A percentile compares a stretch with the other conserved stretches of the same genome.
phyloP scores from a whole-genome alignment of 352 stramenopile species.

The Thalassiosira exigua region DNA sequence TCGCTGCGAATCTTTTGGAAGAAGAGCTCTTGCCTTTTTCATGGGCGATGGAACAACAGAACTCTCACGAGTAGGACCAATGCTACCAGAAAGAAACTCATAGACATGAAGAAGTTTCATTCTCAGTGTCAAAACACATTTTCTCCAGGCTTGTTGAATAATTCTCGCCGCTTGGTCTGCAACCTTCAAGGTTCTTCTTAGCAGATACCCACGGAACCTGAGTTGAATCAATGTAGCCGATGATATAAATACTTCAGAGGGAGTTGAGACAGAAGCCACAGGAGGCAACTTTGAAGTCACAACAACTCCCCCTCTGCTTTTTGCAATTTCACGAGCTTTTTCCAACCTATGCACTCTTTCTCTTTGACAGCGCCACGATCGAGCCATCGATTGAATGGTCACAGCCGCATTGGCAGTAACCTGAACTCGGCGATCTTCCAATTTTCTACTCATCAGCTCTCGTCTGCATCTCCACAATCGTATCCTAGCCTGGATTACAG shows the following conservation, averaged over 20 bases:
- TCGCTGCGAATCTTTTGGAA: conserved; percentile 33
- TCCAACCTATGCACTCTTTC: conserved; percentile 14
- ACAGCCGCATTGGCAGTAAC: conserved; percentile 1
- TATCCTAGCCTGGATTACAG: conserved; percentile 16
- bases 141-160: conserved; percentile 47
- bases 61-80: not conserved
- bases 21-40: conserved; percentile 38
- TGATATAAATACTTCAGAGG: not conserved
- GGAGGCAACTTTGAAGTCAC: not conserved
- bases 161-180: conserved; percentile 22
- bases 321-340: conserved; percentile 7
- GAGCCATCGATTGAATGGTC: conserved; percentile 13
- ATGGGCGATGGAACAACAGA: not conserved
- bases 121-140: conserved; percentile 24
- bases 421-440: not conserved
- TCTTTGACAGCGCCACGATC: not conserved
- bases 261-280: not conserved
- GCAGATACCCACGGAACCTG: conserved; percentile 14
- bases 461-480: not conserved
- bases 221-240: conserved; percentile 16
- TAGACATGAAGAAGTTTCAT: conserved; percentile 39
- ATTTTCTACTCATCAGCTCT: conserved; percentile 8
- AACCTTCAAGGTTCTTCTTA: conserved; percentile 9
- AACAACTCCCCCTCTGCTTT: not conserved
- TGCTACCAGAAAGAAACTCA: conserved; percentile 8